phyloP scores from a whole-genome alignment of 1,284 basidiomycete genomes.

The Inonotus hispidus region DNA sequence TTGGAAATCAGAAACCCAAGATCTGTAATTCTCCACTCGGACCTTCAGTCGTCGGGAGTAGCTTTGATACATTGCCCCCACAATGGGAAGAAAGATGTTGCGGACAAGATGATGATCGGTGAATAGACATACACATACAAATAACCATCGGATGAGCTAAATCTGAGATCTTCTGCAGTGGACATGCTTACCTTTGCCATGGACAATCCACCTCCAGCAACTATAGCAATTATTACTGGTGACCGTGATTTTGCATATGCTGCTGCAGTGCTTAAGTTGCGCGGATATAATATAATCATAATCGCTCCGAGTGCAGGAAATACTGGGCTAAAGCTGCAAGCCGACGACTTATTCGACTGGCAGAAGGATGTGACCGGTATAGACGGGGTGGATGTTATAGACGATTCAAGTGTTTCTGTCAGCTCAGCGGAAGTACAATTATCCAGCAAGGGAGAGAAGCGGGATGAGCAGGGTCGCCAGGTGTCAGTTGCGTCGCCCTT shows the following conservation, averaged over 20 bases:
- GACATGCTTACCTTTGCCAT: slow-evolving; percentile 58
- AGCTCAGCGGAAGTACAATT: neutral
- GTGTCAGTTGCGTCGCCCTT: too few relatives aligned
- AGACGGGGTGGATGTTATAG: neutral
- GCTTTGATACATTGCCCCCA: slow-evolving; percentile 41
- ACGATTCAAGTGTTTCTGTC: neutral
- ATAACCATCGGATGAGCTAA: neutral
- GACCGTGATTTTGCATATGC: slow-evolving; percentile 59
- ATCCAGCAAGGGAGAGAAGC: neutral
- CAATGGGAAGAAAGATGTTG: slow-evolving; percentile 37
- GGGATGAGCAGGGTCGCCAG: neutral
- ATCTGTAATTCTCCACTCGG: slow-evolving; percentile 28
- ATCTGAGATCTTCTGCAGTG: slow-evolving; percentile 29
- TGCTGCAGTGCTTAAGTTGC: slow-evolving; percentile 45
- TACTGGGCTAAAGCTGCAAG: slow-evolving; percentile 12
- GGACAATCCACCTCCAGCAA: slow-evolving; percentile 46
- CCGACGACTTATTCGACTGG: slow-evolving; percentile 12
- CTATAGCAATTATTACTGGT: slow-evolving; percentile 50
- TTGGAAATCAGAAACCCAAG: slow-evolving; percentile 1
- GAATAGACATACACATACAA: neutral
- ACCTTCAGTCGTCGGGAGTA: slow-evolving; percentile 36
- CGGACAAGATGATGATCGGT: slow-evolving; percentile 36
- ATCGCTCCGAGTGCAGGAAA: slow-evolving; percentile 31
- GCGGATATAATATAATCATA: slow-evolving; percentile 45
- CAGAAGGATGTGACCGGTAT: slow-evolving; percentile 9